phyloP scores from a whole-genome alignment of 2,329 filamentous ascomycete genomes.

The Fusarium brachygibbosum region DNA sequence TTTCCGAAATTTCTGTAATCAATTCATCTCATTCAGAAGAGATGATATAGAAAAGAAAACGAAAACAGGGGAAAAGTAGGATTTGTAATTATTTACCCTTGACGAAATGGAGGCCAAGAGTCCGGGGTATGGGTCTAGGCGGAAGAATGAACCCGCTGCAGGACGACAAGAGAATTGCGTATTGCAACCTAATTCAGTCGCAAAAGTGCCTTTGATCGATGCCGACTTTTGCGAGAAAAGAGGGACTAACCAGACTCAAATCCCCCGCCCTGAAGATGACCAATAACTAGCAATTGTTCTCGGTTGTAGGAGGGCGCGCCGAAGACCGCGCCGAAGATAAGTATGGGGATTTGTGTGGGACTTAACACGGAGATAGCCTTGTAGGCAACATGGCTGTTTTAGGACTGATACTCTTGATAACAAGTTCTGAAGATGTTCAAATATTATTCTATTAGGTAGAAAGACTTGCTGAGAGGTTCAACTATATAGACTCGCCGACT shows the following conservation, averaged over 20 bases:
- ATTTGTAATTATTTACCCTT: constrained; percentile 7
- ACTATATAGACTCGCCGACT: background rate
- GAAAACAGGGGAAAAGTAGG: background rate
- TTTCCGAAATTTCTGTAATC: background rate
- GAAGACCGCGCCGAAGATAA: constrained; percentile 40
- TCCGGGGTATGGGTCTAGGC: constrained; percentile 3
- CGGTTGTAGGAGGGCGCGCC: constrained; percentile 34
- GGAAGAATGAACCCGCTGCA: constrained; percentile 40
- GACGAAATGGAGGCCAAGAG: constrained; percentile 15
- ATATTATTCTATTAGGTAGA: background rate
- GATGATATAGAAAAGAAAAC: background rate
- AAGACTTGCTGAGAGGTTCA: background rate
- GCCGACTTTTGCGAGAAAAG: constrained; percentile 22
- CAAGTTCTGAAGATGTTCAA: background rate
- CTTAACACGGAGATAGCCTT: constrained; percentile 27
- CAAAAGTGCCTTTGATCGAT: constrained; percentile 9
- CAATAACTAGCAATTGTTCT: constrained; percentile 27
- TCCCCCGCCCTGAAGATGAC: constrained; percentile 24
- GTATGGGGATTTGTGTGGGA: constrained; percentile 21
- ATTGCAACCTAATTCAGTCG: background rate
- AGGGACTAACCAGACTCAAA: background rate
- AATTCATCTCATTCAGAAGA: background rate
- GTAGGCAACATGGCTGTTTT: background rate
- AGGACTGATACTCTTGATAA: background rate
- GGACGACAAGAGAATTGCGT: constrained; percentile 4